These are phyloP conservation scores for Verticillium dahliae DNA, from an alignment of 2,329 filamentous ascomycete genomes.

Conservation along the genomic window DNA sequence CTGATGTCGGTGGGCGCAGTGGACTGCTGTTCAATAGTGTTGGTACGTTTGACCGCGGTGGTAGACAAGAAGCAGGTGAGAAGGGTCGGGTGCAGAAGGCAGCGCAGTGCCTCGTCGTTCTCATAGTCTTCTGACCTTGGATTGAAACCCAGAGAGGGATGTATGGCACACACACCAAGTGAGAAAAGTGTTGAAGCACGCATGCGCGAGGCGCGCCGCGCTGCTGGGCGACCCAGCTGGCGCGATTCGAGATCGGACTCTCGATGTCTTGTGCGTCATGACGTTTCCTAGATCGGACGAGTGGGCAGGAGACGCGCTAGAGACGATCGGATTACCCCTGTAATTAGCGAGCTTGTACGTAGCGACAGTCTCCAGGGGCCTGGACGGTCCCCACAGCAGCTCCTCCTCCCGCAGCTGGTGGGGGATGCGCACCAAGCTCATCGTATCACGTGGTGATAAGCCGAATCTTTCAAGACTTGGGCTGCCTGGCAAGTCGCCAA, in stretches of 20 bases:
- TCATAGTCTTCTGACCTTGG: no score
- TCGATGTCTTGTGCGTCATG: conserved; percentile 13
- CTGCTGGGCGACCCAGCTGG: not conserved
- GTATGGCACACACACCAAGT: not conserved
- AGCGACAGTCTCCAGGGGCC: not conserved
- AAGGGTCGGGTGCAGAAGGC: not conserved
- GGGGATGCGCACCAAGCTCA: no score
- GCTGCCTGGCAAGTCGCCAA: no score
- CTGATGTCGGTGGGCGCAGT: not conserved
- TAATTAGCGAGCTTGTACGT: not conserved
- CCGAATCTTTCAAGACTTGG: no score
- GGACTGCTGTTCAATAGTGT: no score
- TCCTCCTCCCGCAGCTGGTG: not conserved
- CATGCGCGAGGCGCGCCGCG: not conserved
- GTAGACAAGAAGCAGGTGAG: not conserved
- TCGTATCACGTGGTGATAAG: no score
- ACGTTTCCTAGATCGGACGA: conserved; percentile 9
- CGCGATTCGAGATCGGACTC: conserved; percentile 5
- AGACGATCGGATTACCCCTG: not conserved
- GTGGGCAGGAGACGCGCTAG: not conserved
- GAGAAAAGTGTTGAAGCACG: not conserved
- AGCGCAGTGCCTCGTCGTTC: no score
- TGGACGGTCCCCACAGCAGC: not conserved
- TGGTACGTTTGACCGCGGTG: not conserved
- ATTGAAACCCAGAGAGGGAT: not conserved